Evolutionary conservation across 495 filamentous ascomycete species (phyloP), one percentile per base, ranked within the genome.

Genomic region (Aspergillus baeticus): DNA sequence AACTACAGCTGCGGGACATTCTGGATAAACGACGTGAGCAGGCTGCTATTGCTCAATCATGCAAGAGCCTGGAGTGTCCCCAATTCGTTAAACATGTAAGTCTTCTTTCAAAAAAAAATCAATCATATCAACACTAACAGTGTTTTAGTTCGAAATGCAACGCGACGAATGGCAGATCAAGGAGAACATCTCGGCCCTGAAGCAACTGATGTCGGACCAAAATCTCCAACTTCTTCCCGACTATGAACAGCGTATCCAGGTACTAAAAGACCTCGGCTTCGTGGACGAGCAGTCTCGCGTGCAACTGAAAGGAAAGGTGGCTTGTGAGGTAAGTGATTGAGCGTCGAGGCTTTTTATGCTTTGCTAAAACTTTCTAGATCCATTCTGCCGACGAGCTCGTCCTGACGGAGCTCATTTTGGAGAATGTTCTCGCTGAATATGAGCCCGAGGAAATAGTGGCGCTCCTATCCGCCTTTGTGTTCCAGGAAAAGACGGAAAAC

Each of bases 321-420:
- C 94, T 15, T 98, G 94, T 74, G 94, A 98, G 70, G 81, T 85
- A 68, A 58, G 63, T 64, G 20, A 15, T 13, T 42, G 31, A 21
- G 31, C n/a, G 31, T 1, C 20, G 29, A 22, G 10, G 2, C n/a
- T 15, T 57, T n/a, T 33, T 7, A 18, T 22, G 10, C 7, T 44
- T 49, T 37, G 43, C 33, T 26, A 22, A 37, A 15, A 21, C 57
- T 48, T 31, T 11, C 4, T 44, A 85, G 79, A 90, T 98, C 59
- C 95, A 98, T 75, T 96, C 93, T 4, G 91, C 93, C 15, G 94
- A 96, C 66, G 94, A 98, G 70, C 83, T 98, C n/a, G 92, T 98
- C 7, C 83, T 98, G 22, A 98, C 94, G 1, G 94, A 98, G 68
- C 81, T 98, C 4, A 87, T 98, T 44, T 84, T 98, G 14, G 95